A percentile compares a stretch with the other conserved stretches of the same genome.
Evolutionary conservation across 805 yeast species (phyloP).

Genomic region (Lachancea waltii): DNA sequence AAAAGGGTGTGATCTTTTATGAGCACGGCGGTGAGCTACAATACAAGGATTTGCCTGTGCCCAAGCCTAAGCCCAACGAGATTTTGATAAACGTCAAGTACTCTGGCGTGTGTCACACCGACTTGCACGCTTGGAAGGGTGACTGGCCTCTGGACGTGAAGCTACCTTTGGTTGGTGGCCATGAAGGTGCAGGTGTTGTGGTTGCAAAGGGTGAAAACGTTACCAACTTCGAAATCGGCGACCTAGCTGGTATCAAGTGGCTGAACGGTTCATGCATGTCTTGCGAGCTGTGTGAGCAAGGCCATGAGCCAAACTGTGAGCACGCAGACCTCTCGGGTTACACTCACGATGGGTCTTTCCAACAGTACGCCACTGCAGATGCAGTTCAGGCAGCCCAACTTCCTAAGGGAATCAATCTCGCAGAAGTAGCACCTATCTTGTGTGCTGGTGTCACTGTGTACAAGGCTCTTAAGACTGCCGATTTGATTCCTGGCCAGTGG

Average conservation of each 20-base stretch:
- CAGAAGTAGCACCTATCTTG: slow-evolving; percentile 54
- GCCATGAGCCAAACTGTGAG: slow-evolving; percentile 60
- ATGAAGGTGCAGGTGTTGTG: slow-evolving; percentile 69
- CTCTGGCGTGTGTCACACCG: slow-evolving; percentile 73
- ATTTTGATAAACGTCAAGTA: slow-evolving; percentile 59
- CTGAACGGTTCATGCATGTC: slow-evolving; percentile 58
- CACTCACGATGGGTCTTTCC: slow-evolving; percentile 67
- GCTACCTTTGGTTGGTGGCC: slow-evolving; percentile 65
- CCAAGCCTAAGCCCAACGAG: slow-evolving; percentile 58
- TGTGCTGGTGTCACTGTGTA: slow-evolving; percentile 66
- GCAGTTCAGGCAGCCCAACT: slow-evolving; percentile 58
- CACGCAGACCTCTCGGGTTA: slow-evolving; percentile 67
- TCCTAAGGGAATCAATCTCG: slow-evolving; percentile 49
- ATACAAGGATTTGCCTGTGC: slow-evolving; percentile 50
- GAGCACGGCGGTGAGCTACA: slow-evolving; percentile 41
- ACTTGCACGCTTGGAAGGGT: slow-evolving; percentile 69
- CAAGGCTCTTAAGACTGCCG: slow-evolving; percentile 60
- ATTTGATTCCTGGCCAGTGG: slow-evolving; percentile 59
- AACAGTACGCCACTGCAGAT: slow-evolving; percentile 59
- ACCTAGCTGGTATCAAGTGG: slow-evolving; percentile 64
- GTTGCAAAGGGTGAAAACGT: slow-evolving; percentile 58
- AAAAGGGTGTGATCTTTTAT: slow-evolving; percentile 47
- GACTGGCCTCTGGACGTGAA: slow-evolving; percentile 58
- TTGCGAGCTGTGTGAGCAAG: slow-evolving; percentile 57
- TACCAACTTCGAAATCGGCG: slow-evolving; percentile 56